phyloP scores from a whole-genome alignment of 768 basidiomycete species.

The Russula lepida region DNA sequence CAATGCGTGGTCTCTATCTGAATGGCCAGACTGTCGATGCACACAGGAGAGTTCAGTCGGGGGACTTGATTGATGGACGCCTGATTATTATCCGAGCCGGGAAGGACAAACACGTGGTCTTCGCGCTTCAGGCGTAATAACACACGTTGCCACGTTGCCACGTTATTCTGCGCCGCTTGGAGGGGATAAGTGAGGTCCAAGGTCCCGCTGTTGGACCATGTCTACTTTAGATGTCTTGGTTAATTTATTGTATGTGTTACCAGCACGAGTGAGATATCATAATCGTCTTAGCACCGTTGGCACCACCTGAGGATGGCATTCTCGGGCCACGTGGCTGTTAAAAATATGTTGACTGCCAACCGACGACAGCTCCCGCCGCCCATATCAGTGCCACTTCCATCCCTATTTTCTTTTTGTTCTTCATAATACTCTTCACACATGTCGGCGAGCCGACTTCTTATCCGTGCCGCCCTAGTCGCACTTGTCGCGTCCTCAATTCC shows the following conservation, averaged over 20 bases:
- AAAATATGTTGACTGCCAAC: background rate
- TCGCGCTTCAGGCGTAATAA: background rate
- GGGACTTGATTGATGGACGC: constrained; percentile 18
- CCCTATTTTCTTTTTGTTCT: background rate
- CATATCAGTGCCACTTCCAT: background rate
- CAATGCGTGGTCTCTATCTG: constrained; percentile 20
- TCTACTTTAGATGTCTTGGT: background rate
- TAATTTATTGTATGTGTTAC: background rate
- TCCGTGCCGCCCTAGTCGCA: constrained; percentile 21
- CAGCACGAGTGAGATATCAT: no score
- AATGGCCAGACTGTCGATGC: constrained; percentile 14
- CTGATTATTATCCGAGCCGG: constrained; percentile 20
- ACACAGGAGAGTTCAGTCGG: background rate
- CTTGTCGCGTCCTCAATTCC: constrained; percentile 15
- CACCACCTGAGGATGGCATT: background rate
- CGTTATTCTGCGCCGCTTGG: background rate
- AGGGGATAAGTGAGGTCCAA: background rate
- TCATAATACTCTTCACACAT: background rate
- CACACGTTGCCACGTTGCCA: no score
- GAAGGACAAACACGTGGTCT: constrained; percentile 19
- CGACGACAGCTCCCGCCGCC: background rate
- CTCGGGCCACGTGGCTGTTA: background rate
- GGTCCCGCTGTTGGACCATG: background rate
- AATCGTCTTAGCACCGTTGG: background rate
- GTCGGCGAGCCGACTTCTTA: constrained; percentile 19